phyloP scores from a whole-genome alignment of 1,139 yeast genomes.

The Geotrichum fermentans region DNA sequence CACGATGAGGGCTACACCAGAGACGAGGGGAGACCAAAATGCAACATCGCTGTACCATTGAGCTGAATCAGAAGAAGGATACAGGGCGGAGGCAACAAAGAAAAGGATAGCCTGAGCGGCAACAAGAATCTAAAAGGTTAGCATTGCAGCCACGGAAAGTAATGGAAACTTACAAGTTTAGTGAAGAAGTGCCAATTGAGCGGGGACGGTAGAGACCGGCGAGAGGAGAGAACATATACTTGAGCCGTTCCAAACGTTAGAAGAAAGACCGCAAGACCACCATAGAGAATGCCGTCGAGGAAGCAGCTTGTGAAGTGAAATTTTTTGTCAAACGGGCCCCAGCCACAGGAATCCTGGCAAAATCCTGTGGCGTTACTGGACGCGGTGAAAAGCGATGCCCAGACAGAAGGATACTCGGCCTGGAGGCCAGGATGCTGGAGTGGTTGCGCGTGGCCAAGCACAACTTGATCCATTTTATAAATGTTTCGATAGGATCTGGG shows the following conservation, averaged over 20 bases:
- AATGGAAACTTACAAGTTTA: constrained; percentile 37
- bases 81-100: constrained; percentile 29
- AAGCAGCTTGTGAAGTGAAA: constrained; percentile 81
- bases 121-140: constrained; percentile 35
- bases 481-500: too few species aligned
- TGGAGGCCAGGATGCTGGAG: background rate
- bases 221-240: constrained; percentile 35
- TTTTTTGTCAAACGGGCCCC: constrained; percentile 59
- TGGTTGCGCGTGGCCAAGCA: constrained; percentile 4
- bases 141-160: too few species aligned
- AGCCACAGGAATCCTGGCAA: constrained; percentile 57
- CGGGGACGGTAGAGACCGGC: constrained; percentile 33
- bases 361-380: constrained; percentile 20
- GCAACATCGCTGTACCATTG: constrained; percentile 39
- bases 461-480: constrained; percentile 6
- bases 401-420: background rate
- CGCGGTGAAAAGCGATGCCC: background rate
- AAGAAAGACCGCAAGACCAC: constrained; percentile 49
- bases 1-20: constrained; percentile 45
- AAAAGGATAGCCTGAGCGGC: constrained; percentile 42
- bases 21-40: constrained; percentile 42
- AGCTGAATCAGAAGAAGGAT: constrained; percentile 26
- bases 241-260: constrained; percentile 51
- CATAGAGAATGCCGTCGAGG: constrained; percentile 62
- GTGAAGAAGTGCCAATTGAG: constrained; percentile 41